Base-by-base conservation (phyloP, 768 basidiomycete species). In the Agaricus sinodeliciosus region DNA sequence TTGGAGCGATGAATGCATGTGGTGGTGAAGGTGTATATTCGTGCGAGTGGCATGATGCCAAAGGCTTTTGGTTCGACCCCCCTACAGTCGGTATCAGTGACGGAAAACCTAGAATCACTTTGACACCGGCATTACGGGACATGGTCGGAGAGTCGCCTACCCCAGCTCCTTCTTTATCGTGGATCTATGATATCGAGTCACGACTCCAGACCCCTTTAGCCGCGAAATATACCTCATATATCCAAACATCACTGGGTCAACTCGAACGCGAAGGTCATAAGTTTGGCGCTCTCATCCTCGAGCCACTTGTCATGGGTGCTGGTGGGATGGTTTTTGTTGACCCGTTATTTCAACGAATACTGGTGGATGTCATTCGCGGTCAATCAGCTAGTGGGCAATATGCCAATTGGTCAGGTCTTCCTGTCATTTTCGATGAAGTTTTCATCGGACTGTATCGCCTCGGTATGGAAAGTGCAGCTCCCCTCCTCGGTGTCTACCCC, bases 281-380 rank as follows among this genome's bases (percentile, higher is more conserved):
- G 19, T 65, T 90, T 3, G 88, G 83, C 1, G 89, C 91, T 0
- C 74, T 97, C 15, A 83, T 98, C 5, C 70, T 98, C 26, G 95
- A 98, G 64, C 95, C 95, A 0, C 75, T 94, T 19, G 79, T 94
- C 22, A 88, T 98, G 79, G 95, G 95, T 12, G 94, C 95, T 0
- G 95, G 91, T 0, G 95, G 95, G 0, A 97, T 97, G 95, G 75
- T 93, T 27, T 97, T 97, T 62, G 91, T 97, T 22, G 95, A 98
- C 64, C 95, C 95, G 8, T 82, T 98, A 40, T 97, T 95, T 76
- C 95, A 98, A 65, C 80, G 90, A 25, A 73, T 93, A 27, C 67
- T 98, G 58, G 71, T 97, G 37, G 92, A 96, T 60, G 77, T 82
- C 2, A 88, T 90, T 4, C 84, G 95, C 54, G 67, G 74, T 22